These are phyloP conservation scores for Takakia lepidozioides DNA, from an alignment of 225 moss, liverwort and hornwort species.

Conservation along the genomic window DNA sequence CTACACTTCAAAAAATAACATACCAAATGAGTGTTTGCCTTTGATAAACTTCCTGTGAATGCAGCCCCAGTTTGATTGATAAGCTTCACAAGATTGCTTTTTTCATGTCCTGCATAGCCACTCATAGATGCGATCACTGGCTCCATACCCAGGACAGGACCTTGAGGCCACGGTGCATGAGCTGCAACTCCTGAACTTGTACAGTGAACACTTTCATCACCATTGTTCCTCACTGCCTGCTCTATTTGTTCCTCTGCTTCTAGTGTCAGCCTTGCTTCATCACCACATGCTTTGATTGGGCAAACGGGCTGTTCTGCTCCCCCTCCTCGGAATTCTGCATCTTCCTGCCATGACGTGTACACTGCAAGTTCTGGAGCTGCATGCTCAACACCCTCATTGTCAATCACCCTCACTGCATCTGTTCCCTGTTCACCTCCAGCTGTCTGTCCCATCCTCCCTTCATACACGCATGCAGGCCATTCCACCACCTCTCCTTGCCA, in stretches of 20 bases:
- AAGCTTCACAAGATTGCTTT: constrained; percentile 61
- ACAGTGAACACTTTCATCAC: too few relatives aligned
- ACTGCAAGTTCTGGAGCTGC: too few relatives aligned
- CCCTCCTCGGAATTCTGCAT: too few relatives aligned
- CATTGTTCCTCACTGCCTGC: constrained; percentile 8
- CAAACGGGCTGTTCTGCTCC: too few relatives aligned
- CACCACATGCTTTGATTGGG: too few relatives aligned
- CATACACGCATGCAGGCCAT: too few relatives aligned
- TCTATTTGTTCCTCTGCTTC: constrained; percentile 12
- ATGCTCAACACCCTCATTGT: too few relatives aligned
- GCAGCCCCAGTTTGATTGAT: constrained; percentile 72
- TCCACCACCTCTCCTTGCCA: constrained; percentile 9
- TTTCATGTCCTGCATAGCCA: constrained; percentile 64
- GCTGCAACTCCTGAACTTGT: constrained; percentile 7
- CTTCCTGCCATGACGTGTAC: too few relatives aligned
- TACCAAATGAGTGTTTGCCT: constrained; percentile 86
- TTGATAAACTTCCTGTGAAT: constrained; percentile 65
- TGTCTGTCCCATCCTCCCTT: too few relatives aligned
- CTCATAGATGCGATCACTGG: constrained; percentile 67
- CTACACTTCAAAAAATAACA: constrained; percentile 6
- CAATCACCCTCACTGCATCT: too few relatives aligned
- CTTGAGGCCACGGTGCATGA: constrained; percentile 22
- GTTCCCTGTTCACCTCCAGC: too few relatives aligned
- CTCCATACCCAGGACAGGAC: constrained; percentile 69
- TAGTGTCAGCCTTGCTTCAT: too few relatives aligned